Base-by-base conservation (phyloP, 2,329 filamentous ascomycete genomes). In the Drechslerella coelobrocha region DNA sequence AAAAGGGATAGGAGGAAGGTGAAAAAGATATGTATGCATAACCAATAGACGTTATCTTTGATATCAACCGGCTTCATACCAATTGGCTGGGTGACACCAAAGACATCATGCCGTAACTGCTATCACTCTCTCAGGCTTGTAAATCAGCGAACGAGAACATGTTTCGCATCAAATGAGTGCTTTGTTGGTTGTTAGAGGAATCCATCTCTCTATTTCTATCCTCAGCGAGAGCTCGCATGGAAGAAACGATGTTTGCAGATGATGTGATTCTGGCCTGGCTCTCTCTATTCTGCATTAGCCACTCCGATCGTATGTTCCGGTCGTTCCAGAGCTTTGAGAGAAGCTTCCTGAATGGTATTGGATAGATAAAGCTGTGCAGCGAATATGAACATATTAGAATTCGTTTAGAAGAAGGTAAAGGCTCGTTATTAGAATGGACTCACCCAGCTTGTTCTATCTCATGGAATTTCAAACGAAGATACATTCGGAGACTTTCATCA, bases 391-490 rank as follows among this genome's bases (percentile, higher is more conserved):
- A 56, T 39, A 48, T 47, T 52, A 47, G 50, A 23, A 45, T 3
- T 5, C 4, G 21, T 8, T 52, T 23, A 59, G 24, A 47, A 65
- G 47, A 34, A 9, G 12, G 6, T 31, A 54, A 43, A 14, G 26
- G 19, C n/a, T 19, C 14, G 82, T 88, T 81, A 81, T 95, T 19
- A 9, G 39, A 27, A 6, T 43, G 26, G 52, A 52, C 63, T 39
- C 43, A 71, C 91, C 92, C 92, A 77, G 87, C 81, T 68, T 84
- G 83, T 79, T 97, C 93, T 48, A 96, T 83, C 57, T 85, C 80
- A 17, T 91, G 91, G 78, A 96, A 87, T 78, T 90, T 93, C 74
- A 84, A 84, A 71, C 91, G 86, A 73, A 88, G 84, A 92, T 92
- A 97, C 82, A 87, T 86, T 8, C 86, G 85, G 77, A 95, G 87